Percentiles rank a stretch among this genome's conserved stretches.
Conservation (phyloP, 2,329 filamentous ascomycete genomes). For the Podosphaera xanthii region DNA sequence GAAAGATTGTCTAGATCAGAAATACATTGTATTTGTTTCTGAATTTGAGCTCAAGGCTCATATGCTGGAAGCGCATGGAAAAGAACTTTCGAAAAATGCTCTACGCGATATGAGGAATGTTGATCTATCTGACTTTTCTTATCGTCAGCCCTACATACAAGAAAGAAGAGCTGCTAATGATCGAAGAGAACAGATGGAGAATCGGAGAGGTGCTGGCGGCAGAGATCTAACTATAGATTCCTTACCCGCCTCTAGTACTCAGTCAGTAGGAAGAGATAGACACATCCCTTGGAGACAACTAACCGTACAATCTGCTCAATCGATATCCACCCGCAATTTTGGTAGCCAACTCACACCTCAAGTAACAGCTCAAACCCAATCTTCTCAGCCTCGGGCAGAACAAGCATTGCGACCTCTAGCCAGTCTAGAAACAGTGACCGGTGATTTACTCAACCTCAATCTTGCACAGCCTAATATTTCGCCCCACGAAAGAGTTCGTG, state of each 20-base stretch:
- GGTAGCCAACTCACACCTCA: slow-evolving; percentile 39
- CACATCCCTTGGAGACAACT: slow-evolving; percentile 79
- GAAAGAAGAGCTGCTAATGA: slow-evolving; percentile 26
- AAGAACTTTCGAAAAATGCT: slow-evolving; percentile 59
- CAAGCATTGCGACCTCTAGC: slow-evolving; percentile 7
- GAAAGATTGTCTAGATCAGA: slow-evolving; percentile 79
- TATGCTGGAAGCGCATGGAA: slow-evolving; percentile 62
- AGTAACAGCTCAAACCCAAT: slow-evolving; percentile 22
- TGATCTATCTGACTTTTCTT: slow-evolving; percentile 70
- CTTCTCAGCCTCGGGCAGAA: slow-evolving; percentile 4
- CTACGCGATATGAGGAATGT: slow-evolving; percentile 65
- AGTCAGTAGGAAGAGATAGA: slow-evolving; percentile 65
- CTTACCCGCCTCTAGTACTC: slow-evolving; percentile 51
- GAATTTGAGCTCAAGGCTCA: slow-evolving; percentile 91
- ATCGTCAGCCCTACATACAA: slow-evolving; percentile 45
- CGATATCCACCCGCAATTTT: slow-evolving; percentile 57
- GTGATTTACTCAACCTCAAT: slow-evolving; percentile 28
- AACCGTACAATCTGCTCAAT: slow-evolving; percentile 74
- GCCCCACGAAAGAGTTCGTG: slow-evolving; percentile 60
- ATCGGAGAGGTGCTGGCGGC: slow-evolving; percentile 24
- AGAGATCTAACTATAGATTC: slow-evolving; percentile 74
- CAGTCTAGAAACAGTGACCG: slow-evolving; percentile 7
- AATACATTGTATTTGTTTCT: slow-evolving; percentile 89
- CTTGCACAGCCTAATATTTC: slow-evolving; percentile 27
- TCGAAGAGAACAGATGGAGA: slow-evolving; percentile 18